A percentile compares a stretch with the other conserved stretches of the same genome.
phyloP scores from a whole-genome alignment of 78 protist species.

The Dictyostelium discoideum region dicty_2.7 NC_007088.5:7341001-7341500 shows the following conservation, averaged over 20 bases:
- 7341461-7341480: background rate
- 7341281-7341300: constrained; percentile 12
- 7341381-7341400: constrained; percentile 36
- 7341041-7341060: constrained; percentile 11
- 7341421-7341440: constrained; percentile 78
- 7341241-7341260: constrained; percentile 40
- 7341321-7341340: constrained; percentile 13
- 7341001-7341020: constrained; percentile 38
- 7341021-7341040: background rate
- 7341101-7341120: background rate
- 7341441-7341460: background rate
- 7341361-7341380: constrained; percentile 38
- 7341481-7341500: background rate
- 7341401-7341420: constrained; percentile 36
- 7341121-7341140: background rate
- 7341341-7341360: constrained; percentile 27
- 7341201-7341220: too few relatives aligned
- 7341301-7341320: constrained; percentile 52
- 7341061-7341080: constrained; percentile 20
- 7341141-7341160: background rate
- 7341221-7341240: constrained; percentile 1
- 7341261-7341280: constrained; percentile 27
- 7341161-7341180: too few relatives aligned
- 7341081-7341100: constrained; percentile 24
- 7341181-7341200: too few relatives aligned